A percentile compares a stretch with the other conserved stretches of the same genome.
Evolutionary conservation across 1,284 basidiomycete genomes (phyloP).

Genomic region (Sporisorium reilianum): DNA sequence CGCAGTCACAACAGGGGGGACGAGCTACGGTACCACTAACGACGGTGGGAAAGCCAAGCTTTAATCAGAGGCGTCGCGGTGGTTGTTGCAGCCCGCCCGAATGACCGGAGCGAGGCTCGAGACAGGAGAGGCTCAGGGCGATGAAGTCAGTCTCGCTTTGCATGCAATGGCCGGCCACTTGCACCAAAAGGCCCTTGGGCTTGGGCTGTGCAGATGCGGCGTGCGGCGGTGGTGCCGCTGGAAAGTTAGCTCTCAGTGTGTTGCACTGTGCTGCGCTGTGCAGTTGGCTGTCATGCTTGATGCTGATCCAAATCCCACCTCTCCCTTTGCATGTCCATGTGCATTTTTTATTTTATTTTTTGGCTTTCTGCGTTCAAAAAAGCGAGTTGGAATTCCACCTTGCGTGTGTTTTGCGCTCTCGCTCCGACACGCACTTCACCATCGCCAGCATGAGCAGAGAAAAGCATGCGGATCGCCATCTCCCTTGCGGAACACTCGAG

Average conservation of each 20-base stretch:
- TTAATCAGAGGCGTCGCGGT: not conserved
- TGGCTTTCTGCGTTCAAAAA: too few relatives aligned
- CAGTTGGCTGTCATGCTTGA: not conserved
- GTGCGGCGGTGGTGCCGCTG: not conserved
- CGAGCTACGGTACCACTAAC: too few relatives aligned
- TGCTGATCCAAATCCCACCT: not conserved
- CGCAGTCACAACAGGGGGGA: too few relatives aligned
- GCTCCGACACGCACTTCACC: too few relatives aligned
- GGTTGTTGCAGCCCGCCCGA: not conserved
- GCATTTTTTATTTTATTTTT: too few relatives aligned
- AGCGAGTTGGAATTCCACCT: not conserved
- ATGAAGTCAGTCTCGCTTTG: too few relatives aligned
- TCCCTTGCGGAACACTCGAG: too few relatives aligned
- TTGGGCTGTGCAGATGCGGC: slow-evolving; percentile 5
- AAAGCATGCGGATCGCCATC: too few relatives aligned
- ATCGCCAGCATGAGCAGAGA: too few relatives aligned
- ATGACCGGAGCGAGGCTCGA: too few relatives aligned
- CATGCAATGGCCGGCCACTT: not conserved
- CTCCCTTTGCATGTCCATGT: not conserved
- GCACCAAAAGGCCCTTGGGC: not conserved
- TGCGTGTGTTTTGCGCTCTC: not conserved
- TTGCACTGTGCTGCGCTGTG: not conserved
- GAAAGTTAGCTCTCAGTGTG: too few relatives aligned
- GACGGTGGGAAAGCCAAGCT: not conserved
- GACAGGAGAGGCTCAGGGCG: not conserved